Conservation (phyloP, 345 rosid genomes). For the Punica granatum region DNA sequence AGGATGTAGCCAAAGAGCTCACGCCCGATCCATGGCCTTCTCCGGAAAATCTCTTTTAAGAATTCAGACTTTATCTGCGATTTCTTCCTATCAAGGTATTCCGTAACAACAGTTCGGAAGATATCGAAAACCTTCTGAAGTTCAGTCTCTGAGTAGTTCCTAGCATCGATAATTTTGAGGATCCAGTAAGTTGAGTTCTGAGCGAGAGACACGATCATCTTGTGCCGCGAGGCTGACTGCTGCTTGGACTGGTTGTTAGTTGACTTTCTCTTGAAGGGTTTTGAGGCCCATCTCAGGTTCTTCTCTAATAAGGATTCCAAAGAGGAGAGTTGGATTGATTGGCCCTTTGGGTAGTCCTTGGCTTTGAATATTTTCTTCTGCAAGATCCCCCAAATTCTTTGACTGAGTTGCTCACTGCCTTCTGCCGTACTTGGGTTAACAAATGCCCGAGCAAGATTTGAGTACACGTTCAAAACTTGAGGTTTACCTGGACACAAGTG, state of each 20-base stretch:
- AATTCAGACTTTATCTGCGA: constrained; percentile 71
- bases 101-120: constrained; percentile 37
- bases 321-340: constrained; percentile 34
- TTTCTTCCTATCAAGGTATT: constrained; percentile 64
- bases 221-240: constrained; percentile 66
- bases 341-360: constrained; percentile 63
- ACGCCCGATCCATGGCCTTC: constrained; percentile 68
- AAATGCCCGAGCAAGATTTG: constrained; percentile 69
- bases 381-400: constrained; percentile 88
- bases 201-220: constrained; percentile 58
- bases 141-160: constrained; percentile 42
- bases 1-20: constrained; percentile 50
- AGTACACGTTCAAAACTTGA: constrained; percentile 76
- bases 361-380: constrained; percentile 86
- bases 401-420: constrained; percentile 80
- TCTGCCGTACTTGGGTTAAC: constrained; percentile 68
- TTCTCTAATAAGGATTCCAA: constrained; percentile 66
- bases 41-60: constrained; percentile 65
- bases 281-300: constrained; percentile 76
- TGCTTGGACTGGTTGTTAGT: constrained; percentile 51
- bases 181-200: constrained; percentile 77
- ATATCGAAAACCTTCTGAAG: constrained; percentile 48
- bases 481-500: constrained; percentile 44
- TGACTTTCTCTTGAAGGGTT: constrained; percentile 79
- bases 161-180: constrained; percentile 67